Evolutionary conservation across 768 basidiomycete genomes (phyloP), one percentile per base, ranked within the genome.

Genomic region (Lactarius pseudohatsudake): DNA sequence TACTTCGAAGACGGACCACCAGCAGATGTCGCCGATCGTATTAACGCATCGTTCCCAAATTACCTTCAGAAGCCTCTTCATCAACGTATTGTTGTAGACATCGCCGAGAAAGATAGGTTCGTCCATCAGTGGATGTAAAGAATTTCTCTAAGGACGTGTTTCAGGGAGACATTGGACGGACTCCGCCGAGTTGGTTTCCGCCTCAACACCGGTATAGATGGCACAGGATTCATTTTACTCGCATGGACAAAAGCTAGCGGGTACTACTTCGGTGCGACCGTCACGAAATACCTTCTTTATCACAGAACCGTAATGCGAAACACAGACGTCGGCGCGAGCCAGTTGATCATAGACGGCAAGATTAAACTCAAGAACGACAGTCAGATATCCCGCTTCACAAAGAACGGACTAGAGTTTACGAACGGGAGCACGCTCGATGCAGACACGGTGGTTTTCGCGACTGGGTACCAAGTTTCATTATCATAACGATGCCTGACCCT

Each of bases 191-290:
- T 77, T 3, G 88, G 89, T 15, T 90, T 89, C 77, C 81, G 80
- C 57, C 71, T 79, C 9, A 84, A 80, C 47, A 70, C 73, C 4
- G 87, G 86, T 7, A 77, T 77, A 26, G 80, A 83, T 6, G 81
- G 77, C n/a, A 76, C 81, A 1, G 87, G 88, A 0, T 77, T 83
- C 61, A 64, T 81, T 4, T 73, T 82, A 32, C 74, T 83, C 26
- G 81, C 79, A 11, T 84, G 79, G 75, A 72, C 68, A 5, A 79
- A 76, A 56, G 82, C 75, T 1, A 85, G 86, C 47, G 86, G 90
- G 7, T 90, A 87, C 74, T 91, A 91, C 75, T 76, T 89, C 1
- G 87, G 89, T 84, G 65, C 30, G 77, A 62, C 13, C 45, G 36
- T 45, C 53, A 32, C 38, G 15, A n/a, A 41, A 2, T 18, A 28